Base-by-base conservation (phyloP, 2,329 filamentous ascomycete species). In the Cercospora citrullina region DNA sequence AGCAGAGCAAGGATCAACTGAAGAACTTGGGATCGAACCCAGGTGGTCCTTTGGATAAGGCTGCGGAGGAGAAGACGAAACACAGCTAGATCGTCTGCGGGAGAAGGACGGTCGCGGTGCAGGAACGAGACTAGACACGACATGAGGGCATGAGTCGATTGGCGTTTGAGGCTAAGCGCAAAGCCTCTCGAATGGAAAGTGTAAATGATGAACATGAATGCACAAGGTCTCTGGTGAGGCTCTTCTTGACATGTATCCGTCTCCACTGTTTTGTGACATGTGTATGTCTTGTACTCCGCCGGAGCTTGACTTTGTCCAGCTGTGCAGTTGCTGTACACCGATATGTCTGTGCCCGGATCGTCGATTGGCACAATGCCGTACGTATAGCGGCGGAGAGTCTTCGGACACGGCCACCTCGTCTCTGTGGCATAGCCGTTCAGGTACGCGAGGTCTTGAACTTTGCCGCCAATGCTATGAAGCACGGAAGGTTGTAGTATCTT, bases 1-100 rank as follows among this genome's bases (percentile, higher is more conserved):
- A 84, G 64, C 77, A 84, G 51, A 82, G 82, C 71, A 82, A 87
- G 74, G 81, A 87, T 66, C 75, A 81, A 31, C 74, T 81, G 48
- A 83, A 86, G 75, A 69, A 87, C 83, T 82, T 91, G 42, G 72
- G 80, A 10, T 90, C 87, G 5, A 93, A 93, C 84, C 91, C 91
- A 12, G 85, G 84, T 73, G 87, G 87, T 3, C 80, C 85, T 1
- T 81, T 92, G 60, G 89, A 90, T 51, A 86, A 90, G 63, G 81
- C 83, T 14, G 79, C 88, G 1, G 81, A 87, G 75, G 83, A 86
- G 57, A 90, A 89, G 78, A 89, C 89, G 63, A 80, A 62, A 55
- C 63, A 60, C 18, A 51, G 45, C 21, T 51, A 51, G 45, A 51
- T 51, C 18, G 12, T 6, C 12, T 51, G 18, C 10, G 14, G 18